Percentiles rank a stretch among this genome's conserved stretches.
These are phyloP conservation scores for Cryphonectria naterciae DNA, from an alignment of 2,329 filamentous ascomycete genomes.

Conservation along the genomic window DNA sequence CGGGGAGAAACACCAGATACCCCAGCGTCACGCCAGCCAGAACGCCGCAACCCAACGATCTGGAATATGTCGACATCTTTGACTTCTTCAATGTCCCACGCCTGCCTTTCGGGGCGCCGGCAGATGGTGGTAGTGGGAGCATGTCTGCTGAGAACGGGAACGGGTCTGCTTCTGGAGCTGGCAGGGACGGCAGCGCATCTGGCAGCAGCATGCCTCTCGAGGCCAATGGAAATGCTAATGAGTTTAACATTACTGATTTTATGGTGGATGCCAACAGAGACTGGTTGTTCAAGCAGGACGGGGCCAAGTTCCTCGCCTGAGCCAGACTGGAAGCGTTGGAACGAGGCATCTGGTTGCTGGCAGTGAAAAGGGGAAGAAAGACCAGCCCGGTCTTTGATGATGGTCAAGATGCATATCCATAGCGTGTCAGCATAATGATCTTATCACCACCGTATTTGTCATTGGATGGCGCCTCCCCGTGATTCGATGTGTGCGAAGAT, in stretches of 20 bases:
- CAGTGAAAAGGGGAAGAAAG: background rate
- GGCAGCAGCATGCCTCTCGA: constrained; percentile 27
- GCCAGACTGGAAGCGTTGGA: constrained; percentile 11
- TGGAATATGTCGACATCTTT: constrained; percentile 91
- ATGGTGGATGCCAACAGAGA: constrained; percentile 75
- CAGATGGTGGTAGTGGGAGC: constrained; percentile 33
- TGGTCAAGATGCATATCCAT: background rate
- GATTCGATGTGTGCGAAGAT: background rate
- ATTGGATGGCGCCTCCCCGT: background rate
- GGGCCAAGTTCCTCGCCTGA: constrained; percentile 34
- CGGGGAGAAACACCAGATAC: constrained; percentile 46
- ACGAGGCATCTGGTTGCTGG: background rate
- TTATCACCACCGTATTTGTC: background rate
- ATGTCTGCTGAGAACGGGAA: constrained; percentile 28
- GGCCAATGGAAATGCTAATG: constrained; percentile 49
- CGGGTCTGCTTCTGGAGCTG: constrained; percentile 24
- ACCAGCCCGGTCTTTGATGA: background rate
- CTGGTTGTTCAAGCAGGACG: constrained; percentile 69
- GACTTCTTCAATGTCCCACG: constrained; percentile 93
- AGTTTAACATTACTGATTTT: constrained; percentile 79
- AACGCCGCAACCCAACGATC: constrained; percentile 77
- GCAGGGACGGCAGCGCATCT: constrained; percentile 24
- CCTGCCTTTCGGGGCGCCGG: constrained; percentile 55
- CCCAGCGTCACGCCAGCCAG: constrained; percentile 63
- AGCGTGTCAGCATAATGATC: background rate